Evolutionary conservation across 2,329 filamentous ascomycete genomes (phyloP).

Genomic region (Phyllosticta citrichinensis): DNA sequence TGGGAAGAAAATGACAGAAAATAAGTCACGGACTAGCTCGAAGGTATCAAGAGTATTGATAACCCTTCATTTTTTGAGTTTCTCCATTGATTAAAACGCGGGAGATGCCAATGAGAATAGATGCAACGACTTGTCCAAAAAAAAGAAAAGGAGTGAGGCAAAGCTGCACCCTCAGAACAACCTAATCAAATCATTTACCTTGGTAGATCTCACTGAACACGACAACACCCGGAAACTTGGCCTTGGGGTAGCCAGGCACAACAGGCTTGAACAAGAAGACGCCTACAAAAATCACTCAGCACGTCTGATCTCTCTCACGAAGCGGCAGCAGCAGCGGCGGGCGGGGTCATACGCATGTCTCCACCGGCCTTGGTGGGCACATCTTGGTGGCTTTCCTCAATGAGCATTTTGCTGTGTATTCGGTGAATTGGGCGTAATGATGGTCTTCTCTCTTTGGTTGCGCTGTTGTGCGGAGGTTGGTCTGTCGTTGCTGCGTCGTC

Average conservation of each 20-base stretch:
- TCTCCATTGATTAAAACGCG: too few species aligned
- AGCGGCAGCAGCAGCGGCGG: not conserved
- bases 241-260: slow-evolving; percentile 76
- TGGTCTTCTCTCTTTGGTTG: not conserved
- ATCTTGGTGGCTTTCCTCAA: slow-evolving; percentile 49
- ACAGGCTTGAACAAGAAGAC: slow-evolving; percentile 83
- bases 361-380: slow-evolving; percentile 50
- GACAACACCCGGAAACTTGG: slow-evolving; percentile 79
- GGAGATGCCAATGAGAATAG: not conserved
- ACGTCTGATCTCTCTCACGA: slow-evolving; percentile 4
- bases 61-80: not conserved
- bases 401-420: slow-evolving; percentile 39
- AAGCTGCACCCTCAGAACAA: not conserved
- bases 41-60: too few species aligned
- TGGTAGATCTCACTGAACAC: slow-evolving; percentile 95
- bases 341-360: slow-evolving; percentile 43
- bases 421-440: not conserved
- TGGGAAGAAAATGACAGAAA: not conserved
- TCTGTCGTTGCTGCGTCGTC: not conserved
- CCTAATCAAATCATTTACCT: slow-evolving; percentile 43
- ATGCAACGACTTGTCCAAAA: not conserved
- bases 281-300: slow-evolving; percentile 40
- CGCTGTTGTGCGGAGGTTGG: not conserved
- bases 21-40: not conserved
- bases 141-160: not conserved